A percentile compares a stretch with the other conserved stretches of the same genome.
Conservation (phyloP, 257 asterid species). For the Solanum lycopersicoides region DNA sequence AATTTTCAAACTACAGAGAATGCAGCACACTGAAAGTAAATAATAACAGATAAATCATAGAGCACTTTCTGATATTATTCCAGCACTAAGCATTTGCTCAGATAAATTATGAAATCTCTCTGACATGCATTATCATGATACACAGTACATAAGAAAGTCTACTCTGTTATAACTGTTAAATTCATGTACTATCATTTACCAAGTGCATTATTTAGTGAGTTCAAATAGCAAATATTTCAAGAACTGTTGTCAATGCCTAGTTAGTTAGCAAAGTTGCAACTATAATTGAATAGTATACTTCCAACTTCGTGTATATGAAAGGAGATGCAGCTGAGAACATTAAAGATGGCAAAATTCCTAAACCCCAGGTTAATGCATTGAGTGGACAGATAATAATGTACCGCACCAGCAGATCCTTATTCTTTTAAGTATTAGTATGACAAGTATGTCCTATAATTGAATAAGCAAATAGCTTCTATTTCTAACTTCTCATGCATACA, state of each 20-base stretch:
- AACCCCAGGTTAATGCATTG: background rate
- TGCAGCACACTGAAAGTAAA: background rate
- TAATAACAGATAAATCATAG: background rate
- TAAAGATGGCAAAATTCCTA: background rate
- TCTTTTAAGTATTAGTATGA: background rate
- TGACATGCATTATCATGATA: background rate
- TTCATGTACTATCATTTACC: background rate
- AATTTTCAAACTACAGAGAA: background rate
- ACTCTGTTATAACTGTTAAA: background rate
- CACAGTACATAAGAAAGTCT: background rate
- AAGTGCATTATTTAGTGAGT: background rate
- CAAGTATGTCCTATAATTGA: background rate
- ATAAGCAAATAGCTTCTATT: background rate
- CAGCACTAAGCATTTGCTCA: background rate
- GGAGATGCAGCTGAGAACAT: background rate
- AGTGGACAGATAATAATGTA: background rate
- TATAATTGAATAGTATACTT: background rate
- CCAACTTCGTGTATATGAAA: background rate
- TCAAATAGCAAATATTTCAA: background rate
- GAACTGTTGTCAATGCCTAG: background rate
- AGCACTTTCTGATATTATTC: background rate
- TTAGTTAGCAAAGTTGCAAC: background rate
- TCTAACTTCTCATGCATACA: background rate
- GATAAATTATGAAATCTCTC: background rate
- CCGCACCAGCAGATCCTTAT: background rate